Percentiles rank a stretch among this genome's conserved stretches.
Conservation (phyloP, 2,329 filamentous ascomycete species). For the Leptographium radiaticola region DNA sequence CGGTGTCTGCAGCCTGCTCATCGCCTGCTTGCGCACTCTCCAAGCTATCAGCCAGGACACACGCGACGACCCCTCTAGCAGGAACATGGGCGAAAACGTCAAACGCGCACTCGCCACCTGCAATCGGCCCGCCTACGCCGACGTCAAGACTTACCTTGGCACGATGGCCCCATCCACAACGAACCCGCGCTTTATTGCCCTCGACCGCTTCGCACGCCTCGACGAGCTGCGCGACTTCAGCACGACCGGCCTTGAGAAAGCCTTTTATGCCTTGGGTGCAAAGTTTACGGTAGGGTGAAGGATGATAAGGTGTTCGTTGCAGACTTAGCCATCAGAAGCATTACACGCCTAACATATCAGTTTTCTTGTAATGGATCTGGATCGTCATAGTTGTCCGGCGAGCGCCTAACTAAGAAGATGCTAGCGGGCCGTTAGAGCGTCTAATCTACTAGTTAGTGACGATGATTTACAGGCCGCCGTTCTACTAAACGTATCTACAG, state of each 20-base stretch:
- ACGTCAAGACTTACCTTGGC: background rate
- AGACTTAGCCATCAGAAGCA: background rate
- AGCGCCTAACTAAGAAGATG: too few species aligned
- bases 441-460: too few species aligned
- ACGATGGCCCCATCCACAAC: background rate
- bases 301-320: background rate
- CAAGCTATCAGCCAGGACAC: background rate
- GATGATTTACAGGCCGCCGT: too few species aligned
- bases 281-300: background rate
- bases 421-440: too few species aligned
- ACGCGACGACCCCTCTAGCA: background rate
- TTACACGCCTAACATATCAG: too few species aligned
- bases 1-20: slow-evolving; percentile 13
- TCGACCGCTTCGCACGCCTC: background rate
- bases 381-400: too few species aligned
- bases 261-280: background rate
- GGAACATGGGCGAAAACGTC: background rate
- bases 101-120: background rate
- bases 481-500: too few species aligned
- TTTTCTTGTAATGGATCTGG: background rate
- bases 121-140: background rate
- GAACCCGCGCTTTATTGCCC: background rate
- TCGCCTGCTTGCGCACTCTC: slow-evolving; percentile 11
- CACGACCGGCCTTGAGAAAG: background rate
- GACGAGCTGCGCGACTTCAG: background rate